Percentiles rank a stretch among this genome's conserved stretches.
Conservation (phyloP, 2,329 filamentous ascomycete species). For the Claviceps capensis region DNA sequence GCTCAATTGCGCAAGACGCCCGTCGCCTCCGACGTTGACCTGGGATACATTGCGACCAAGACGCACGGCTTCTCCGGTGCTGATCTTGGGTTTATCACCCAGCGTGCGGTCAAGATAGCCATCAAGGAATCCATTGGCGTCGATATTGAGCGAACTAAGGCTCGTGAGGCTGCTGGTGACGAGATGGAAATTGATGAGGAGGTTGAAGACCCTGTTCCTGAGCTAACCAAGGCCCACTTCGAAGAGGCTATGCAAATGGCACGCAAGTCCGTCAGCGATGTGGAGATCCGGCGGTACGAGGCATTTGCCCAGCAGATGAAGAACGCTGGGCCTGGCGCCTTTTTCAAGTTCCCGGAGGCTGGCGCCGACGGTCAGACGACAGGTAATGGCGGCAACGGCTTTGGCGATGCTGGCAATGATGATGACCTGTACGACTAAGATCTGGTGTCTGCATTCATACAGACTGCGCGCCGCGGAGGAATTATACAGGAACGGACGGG, state of each 20-base stretch:
- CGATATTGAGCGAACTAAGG: conserved; percentile 84
- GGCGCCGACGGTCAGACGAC: conserved; percentile 50
- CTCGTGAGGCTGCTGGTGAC: conserved; percentile 72
- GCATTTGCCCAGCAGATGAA: conserved; percentile 99
- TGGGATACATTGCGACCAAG: conserved; percentile 86
- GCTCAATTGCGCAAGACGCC: conserved; percentile 98
- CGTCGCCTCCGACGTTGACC: conserved; percentile 72
- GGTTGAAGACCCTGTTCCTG: conserved; percentile 81
- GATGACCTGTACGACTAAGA: conserved; percentile 97
- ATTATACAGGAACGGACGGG: too few species aligned
- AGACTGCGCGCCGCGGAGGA: too few species aligned
- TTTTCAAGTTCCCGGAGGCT: conserved; percentile 89
- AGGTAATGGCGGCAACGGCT: conserved; percentile 46
- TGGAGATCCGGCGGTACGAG: conserved; percentile 96
- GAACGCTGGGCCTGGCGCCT: conserved; percentile 86
- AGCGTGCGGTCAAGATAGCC: conserved; percentile 96
- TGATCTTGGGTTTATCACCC: conserved; percentile 96
- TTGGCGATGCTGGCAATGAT: conserved; percentile 82
- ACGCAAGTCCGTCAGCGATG: conserved; percentile 84
- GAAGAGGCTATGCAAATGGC: conserved; percentile 97
- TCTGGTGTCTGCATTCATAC: conserved; percentile 27
- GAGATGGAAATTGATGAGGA: conserved; percentile 60
- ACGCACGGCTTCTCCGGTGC: conserved; percentile 99
- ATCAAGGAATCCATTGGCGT: conserved; percentile 90
- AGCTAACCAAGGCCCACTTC: conserved; percentile 92